Evolutionary conservation across 352 stramenopile genomes (phyloP), one percentile per base, ranked within the genome.

Genomic region (Phytophthora brassicae): DNA sequence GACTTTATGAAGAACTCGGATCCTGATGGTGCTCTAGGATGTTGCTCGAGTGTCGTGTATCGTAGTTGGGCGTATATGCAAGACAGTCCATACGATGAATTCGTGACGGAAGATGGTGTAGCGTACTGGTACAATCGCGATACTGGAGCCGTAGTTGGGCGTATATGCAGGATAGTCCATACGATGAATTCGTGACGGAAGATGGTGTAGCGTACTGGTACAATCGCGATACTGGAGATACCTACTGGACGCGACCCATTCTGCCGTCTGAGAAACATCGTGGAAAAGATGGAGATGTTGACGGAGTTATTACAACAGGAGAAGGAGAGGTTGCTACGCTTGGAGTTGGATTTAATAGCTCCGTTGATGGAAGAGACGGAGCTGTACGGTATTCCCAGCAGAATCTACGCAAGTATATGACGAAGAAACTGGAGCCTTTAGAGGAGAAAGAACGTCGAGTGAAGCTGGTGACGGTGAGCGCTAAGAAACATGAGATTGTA

Each of bases 181-280:
- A 87, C 39, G 89, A 98, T 47, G 89, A 98, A 72, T 98, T 97
- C 62, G 61, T 78, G 51, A 97, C 90, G 1, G 87, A 94, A 28
- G 90, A 97, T 47, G 92, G 93, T 12, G 70, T 98, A 16, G 74
- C 90, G 6, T 98, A 98, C 67, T 98, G 90, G 92, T 93, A 90
- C 42, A 75, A 91, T 55, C 82, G 81, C 45, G 63, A 74, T 12
- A 84, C 52, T 3, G 92, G 90, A 2, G 78, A 96, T 61, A 98
- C 93, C 4, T 97, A 95, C 52, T 98, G 94, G 92, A 88, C 94
- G 28, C 74, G 86, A 13, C 89, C 93, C 16, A 66, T 98, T 6
- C 60, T 94, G 7, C 83, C 92, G 0, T 70, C 80, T 0, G 93
- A 98, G 64, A 86, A 89, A 28, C 67, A 80, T 42, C 78, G 77